Evolutionary conservation across 2,329 filamentous ascomycete genomes (phyloP).

Genomic region (Arthrobotrys musiformis): DNA sequence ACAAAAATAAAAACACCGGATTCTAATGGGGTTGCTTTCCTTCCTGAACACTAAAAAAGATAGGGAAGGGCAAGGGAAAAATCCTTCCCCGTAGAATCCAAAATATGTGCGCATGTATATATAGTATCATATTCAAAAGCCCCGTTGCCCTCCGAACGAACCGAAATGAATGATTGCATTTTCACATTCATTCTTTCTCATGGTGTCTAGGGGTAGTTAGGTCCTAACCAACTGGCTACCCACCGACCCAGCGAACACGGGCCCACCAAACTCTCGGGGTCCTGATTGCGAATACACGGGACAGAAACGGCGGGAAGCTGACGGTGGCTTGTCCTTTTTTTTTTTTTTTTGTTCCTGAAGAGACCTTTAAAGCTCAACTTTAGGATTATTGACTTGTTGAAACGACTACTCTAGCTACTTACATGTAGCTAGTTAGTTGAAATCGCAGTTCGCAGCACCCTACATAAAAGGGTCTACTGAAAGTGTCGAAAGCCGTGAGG

Average conservation of each 20-base stretch:
- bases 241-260: background rate
- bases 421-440: background rate
- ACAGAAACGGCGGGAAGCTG: constrained; percentile 15
- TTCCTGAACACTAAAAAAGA: too few species aligned
- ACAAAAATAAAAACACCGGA: background rate
- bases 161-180: constrained; percentile 32
- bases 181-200: background rate
- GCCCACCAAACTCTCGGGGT: constrained; percentile 2
- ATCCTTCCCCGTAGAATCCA: background rate
- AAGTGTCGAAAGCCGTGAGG: background rate
- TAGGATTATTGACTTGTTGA: too few species aligned
- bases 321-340: constrained; percentile 11
- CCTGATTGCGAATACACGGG: constrained; percentile 26
- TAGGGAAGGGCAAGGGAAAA: background rate
- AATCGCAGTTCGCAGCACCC: background rate
- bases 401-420: too few species aligned
- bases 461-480: background rate
- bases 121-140: constrained; percentile 45
- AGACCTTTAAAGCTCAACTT: background rate
- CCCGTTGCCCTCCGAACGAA: constrained; percentile 47
- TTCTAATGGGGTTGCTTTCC: background rate
- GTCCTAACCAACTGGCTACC: constrained; percentile 9
- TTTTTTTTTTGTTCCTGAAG: background rate
- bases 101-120: constrained; percentile 39
- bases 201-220: too few species aligned